Base-by-base conservation (phyloP, 2,329 filamentous ascomycete species). In the Myriosclerotinia duriaeana region DNA sequence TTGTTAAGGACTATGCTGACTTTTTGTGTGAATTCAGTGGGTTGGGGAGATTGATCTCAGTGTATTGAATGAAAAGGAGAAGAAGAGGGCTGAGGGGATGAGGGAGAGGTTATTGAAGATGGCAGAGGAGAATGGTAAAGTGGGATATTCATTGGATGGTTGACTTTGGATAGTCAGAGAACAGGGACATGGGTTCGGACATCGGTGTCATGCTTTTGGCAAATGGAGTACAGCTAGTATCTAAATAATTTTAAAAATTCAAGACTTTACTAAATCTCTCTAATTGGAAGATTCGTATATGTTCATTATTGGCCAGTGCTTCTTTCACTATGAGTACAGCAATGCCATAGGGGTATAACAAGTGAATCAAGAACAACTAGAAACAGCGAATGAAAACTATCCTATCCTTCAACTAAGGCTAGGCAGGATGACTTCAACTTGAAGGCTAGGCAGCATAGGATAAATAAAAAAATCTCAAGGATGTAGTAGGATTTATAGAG, bases 71-170 rank as follows among this genome's bases (percentile, higher is more conserved):
- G 70, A 66, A 17, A 59, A 72, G 56, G 76, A 79, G 70, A 81
- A 79, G 69, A 72, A 72, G 72, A 79, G 82, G 70, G 89, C 89
- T 0, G 83, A 86, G 75, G 83, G 73, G 34, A 92, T 92, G 89
- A 83, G 87, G 68, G 79, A 80, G 67, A 81, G 84, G 61, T 77
- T 92, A 67, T 80, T 91, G 50, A 81, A 81, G 69, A 78, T 92
- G 81, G 89, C 89, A 17, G 79, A 77, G 66, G 83, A 82, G 72
- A 84, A 81, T 73, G 84, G 83, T 30, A 81, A 87, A 70, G 85
- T 90, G 44, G 89, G 87, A 22, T 92, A 82, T 74, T 88, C 86
- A 30, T 79, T 87, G 68, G 76, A 82, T 68, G 87, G 83, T 22
- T 87, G 64, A 71, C 8, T 7, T 38, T 38, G 58, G 26, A 38